Conservation (phyloP, 768 basidiomycete genomes). For the Rhizopogon rudus region DNA sequence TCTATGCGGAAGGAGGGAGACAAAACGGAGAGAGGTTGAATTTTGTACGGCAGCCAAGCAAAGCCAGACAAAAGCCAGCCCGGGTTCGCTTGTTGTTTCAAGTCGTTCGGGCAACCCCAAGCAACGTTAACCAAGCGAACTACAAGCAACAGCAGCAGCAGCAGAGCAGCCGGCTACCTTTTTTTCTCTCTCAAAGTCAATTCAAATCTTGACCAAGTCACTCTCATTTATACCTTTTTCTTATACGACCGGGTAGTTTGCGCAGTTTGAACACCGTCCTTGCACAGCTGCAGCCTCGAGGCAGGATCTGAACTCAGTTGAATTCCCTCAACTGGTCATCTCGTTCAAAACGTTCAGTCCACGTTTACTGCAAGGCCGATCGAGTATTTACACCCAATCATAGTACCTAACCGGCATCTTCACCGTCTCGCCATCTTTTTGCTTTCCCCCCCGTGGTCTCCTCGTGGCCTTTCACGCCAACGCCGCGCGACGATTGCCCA, state of each 20-base stretch:
- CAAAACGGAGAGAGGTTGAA: neutral
- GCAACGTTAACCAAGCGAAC: neutral
- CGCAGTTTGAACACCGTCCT: too few species aligned
- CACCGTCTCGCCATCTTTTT: neutral
- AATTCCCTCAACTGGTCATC: too few species aligned
- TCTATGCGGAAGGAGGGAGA: neutral
- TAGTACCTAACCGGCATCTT: slow-evolving; percentile 1
- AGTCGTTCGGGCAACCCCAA: slow-evolving; percentile 4
- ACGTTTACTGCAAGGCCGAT: too few species aligned
- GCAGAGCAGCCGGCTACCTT: neutral
- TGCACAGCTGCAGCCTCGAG: too few species aligned
- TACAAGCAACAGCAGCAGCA: neutral
- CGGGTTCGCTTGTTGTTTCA: neutral
- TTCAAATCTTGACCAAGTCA: slow-evolving; percentile 7
- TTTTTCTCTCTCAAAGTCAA: slow-evolving; percentile 13
- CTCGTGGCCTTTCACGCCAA: slow-evolving; percentile 31
- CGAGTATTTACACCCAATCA: too few species aligned
- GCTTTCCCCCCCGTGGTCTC: slow-evolving; percentile 1
- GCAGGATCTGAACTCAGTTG: neutral
- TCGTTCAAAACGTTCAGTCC: too few species aligned
- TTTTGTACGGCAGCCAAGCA: neutral
- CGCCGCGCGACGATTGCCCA: slow-evolving; percentile 25
- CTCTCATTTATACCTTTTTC: slow-evolving; percentile 13
- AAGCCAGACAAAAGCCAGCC: neutral
- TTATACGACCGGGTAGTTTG: neutral